Evolutionary conservation across 495 filamentous ascomycete species (phyloP), one percentile per base, ranked within the genome.

Genomic region (Penicillium flavigenum): DNA sequence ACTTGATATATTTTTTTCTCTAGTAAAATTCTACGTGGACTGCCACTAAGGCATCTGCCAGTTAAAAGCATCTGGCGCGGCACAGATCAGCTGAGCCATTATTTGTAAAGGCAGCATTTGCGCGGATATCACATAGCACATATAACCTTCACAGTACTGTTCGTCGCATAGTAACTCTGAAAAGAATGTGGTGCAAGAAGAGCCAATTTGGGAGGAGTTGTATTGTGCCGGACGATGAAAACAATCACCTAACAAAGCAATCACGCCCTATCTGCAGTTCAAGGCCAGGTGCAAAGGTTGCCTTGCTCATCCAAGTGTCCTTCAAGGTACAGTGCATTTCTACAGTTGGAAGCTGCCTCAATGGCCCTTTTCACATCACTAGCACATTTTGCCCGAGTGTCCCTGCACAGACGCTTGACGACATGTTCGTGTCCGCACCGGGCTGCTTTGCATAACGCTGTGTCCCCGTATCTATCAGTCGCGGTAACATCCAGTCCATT

Each of bases 331-430:
- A 42, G 46, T 20, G n/a, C 41, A 24, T 47, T 46, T 32, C 46
- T 51, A 45, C 29, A 17, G 47, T 51, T 19, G 46, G 39, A 45
- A 57, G 55, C 27, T 51, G 22, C 55, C 34, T 51, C 41, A 38
- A 46, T 38, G 17, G 47, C 38, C 17, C 20, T 46, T 45, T 29
- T 46, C 38, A 57, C 24, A 38, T 57, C 47, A 57, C 39, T 51
- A 26, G 16, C 47, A 51, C 16, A 24, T 51, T 49, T 49, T 51
- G 47, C 47, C 47, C 26, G 55, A 51, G 47, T 26, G 47, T 57
- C 55, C 41, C 32, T 36, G 47, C 27, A 57, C n/a, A 57, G 47
- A 34, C 29, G 55, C 55, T 49, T 51, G 47, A 58, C 56, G 14
- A 52, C 41, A 29, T 58, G 24, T 36, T 47, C 47, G 34, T 51